Evolutionary conservation across 2,329 filamentous ascomycete species (phyloP).

Genomic region (Penicillium brevicompactum): DNA sequence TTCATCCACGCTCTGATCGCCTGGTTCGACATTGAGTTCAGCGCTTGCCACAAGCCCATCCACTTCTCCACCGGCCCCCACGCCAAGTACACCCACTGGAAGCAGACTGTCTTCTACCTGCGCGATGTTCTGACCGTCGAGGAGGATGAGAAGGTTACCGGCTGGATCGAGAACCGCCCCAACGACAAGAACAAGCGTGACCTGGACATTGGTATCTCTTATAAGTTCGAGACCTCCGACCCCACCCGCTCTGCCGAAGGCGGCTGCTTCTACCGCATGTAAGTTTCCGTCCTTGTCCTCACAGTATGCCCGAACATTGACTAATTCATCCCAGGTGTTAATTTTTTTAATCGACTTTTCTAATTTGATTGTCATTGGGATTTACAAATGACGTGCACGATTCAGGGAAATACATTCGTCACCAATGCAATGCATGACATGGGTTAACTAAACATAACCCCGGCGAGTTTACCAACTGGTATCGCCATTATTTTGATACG

Average conservation of each 20-base stretch:
- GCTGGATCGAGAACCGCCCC: conserved; percentile 77
- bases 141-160: conserved; percentile 76
- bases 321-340: conserved; percentile 22
- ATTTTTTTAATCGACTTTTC: conserved; percentile 20
- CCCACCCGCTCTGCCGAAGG: conserved; percentile 68
- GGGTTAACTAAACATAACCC: conserved; percentile 30
- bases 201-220: conserved; percentile 85
- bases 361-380: conserved; percentile 17
- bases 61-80: conserved; percentile 96
- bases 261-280: conserved; percentile 75
- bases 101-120: conserved; percentile 99
- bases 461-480: conserved; percentile 24
- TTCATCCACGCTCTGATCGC: conserved; percentile 95
- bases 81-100: conserved; percentile 99
- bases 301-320: not conserved
- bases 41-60: conserved; percentile 96
- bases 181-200: conserved; percentile 95
- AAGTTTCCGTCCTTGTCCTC: conserved; percentile 16
- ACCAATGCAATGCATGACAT: conserved; percentile 32
- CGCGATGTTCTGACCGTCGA: conserved; percentile 90
- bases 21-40: conserved; percentile 99
- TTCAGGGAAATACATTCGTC: conserved; percentile 22
- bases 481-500: conserved; percentile 37
- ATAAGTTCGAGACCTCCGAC: conserved; percentile 78
- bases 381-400: conserved; percentile 17